Conservation (phyloP, 805 yeast species). For the Candida fluviatilis region DNA sequence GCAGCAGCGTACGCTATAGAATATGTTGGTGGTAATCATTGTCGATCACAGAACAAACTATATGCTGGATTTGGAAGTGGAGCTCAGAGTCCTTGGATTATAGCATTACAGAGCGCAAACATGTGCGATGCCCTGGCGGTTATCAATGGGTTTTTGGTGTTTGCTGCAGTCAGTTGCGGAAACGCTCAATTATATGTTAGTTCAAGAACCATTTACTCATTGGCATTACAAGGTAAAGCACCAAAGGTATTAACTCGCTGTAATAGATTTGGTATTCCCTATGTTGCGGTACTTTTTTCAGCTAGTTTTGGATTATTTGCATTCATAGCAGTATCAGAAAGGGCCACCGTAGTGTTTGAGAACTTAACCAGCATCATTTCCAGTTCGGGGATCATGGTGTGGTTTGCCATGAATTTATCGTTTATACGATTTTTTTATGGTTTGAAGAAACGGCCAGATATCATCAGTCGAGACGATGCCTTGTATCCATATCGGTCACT, state of each 20-base stretch:
- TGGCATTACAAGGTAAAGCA: slow-evolving; percentile 49
- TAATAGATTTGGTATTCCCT: slow-evolving; percentile 67
- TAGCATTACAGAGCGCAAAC: slow-evolving; percentile 38
- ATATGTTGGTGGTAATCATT: slow-evolving; percentile 33
- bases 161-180: slow-evolving; percentile 45
- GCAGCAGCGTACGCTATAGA: slow-evolving; percentile 24
- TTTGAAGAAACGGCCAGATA: slow-evolving; percentile 56
- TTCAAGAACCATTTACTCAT: slow-evolving; percentile 39
- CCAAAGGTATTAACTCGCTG: slow-evolving; percentile 60
- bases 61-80: slow-evolving; percentile 37
- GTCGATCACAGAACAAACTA: slow-evolving; percentile 18
- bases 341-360: slow-evolving; percentile 61
- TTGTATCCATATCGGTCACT: slow-evolving; percentile 68
- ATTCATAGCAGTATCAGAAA: slow-evolving; percentile 52
- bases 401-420: slow-evolving; percentile 71
- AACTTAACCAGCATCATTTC: slow-evolving; percentile 65
- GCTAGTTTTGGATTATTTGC: slow-evolving; percentile 59
- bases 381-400: slow-evolving; percentile 71
- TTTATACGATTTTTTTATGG: slow-evolving; percentile 64
- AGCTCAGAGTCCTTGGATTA: slow-evolving; percentile 43
- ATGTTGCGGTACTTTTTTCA: slow-evolving; percentile 61
- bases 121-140: slow-evolving; percentile 33
- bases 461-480: slow-evolving; percentile 57
- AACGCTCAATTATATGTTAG: slow-evolving; percentile 42
- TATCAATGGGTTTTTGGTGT: slow-evolving; percentile 42